Evolutionary conservation across 495 filamentous ascomycete species (phyloP), one percentile per base, ranked within the genome.

Genomic region (Hypoxylon perforatum): DNA sequence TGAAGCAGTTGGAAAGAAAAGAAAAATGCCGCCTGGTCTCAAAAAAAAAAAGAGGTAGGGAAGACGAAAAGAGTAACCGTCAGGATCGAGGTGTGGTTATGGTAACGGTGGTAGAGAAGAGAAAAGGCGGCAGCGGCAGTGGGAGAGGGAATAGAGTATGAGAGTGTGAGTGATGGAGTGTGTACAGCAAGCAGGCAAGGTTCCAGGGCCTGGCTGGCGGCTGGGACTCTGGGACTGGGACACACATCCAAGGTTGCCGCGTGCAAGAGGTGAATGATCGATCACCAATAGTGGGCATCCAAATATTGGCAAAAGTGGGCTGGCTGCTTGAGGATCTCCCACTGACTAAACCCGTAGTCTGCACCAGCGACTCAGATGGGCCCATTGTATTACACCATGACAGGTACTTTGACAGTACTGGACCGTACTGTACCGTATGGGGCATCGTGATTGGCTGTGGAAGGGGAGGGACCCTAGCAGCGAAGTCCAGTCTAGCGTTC

Each of bases 261-360:
- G 67, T 70, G 67, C 67, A 58, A 65, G 61, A 58, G 45, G 60
- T 71, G 61, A 62, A 67, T 67, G 69, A 66, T 73, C 63, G 63
- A 61, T 65, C 60, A 64, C 72, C 72, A 74, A 74, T 74, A 70
- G 69, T 72, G 66, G 57, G 60, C 61, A 73, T 68, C 63, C 39
- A 51, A 72, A 73, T 73, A 72, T 74, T 72, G 66, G 52, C 10
- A 74, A 64, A 68, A 61, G 66, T 73, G 72, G 72, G 50, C 9
- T 9, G 72, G 50, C 9, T 6, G 39, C 39, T 38, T 44, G 54
- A 58, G 66, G 65, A 70, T 72, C 65, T 63, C 67, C 63, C 58
- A 63, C 61, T 67, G 60, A 64, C 65, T 69, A 63, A 60, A 33
- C 4, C 30, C 30, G 30, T 33, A 33, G 30, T 33, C 30, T 33